Base-by-base conservation (phyloP, 331 rosid species). In the Malus hybrid region DNA sequence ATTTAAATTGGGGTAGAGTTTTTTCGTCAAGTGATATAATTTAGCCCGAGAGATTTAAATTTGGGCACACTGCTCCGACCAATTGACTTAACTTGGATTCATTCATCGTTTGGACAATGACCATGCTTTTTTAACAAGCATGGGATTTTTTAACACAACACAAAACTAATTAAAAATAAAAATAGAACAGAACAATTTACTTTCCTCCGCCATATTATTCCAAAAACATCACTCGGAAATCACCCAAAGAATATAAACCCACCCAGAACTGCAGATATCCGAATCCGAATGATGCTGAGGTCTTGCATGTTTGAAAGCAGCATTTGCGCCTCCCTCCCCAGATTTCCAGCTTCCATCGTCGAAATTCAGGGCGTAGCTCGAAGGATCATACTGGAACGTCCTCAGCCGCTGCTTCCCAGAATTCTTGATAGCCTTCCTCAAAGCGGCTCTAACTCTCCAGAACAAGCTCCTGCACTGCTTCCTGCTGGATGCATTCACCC, bases 301-400 rank as follows among this genome's bases (percentile, higher is more conserved):
- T 32, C 60, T 42, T 59, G 76, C 83, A 18, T 78, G 85, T 50
- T 63, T 80, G 32, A 54, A 82, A 32, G 50, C 65, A 66, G 54
- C 63, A 80, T 33, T 75, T 13, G 71, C 24, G 24, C 24, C 75
- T 3, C 81, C 81, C 67, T 88, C 86, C 64, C 73, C 76, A 1
- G 67, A 28, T 76, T 83, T 81, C 84, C 75, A 80, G 73, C 70
- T 61, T 0, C 95, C 97, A 65, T 92, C 97, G 27, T 93, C 98
- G 69, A 94, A 94, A 80, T 94, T 94, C 31, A 94, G 96, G 54
- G 98, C 98, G 79, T 91, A 94, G 69, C 98, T 94, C 3, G 87
- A 86, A 79, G 97, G 97, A 87, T 94, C 98, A 73, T 94, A 94
- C 80, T 87, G 98, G 78, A 94, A 90, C 70, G 56, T 50, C n/a